These are phyloP conservation scores for Cladophialophora exuberans DNA, from an alignment of 2,329 filamentous ascomycete species.

Conservation along the genomic window DNA sequence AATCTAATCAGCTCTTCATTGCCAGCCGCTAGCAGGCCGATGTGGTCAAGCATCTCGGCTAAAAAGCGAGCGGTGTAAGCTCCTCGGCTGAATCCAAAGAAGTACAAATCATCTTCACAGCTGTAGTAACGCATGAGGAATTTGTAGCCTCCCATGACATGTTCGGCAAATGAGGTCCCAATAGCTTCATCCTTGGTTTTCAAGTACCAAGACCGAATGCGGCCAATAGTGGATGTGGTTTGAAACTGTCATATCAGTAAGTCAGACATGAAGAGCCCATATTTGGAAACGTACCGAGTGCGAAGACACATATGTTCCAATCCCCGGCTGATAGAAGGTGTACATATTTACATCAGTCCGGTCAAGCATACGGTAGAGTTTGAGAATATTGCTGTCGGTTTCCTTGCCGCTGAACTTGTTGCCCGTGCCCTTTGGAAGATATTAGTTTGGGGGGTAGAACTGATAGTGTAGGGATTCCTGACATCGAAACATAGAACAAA, in stretches of 20 bases:
- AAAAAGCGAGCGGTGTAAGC: constrained; percentile 75
- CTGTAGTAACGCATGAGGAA: constrained; percentile 76
- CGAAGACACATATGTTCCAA: constrained; percentile 70
- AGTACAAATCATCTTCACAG: constrained; percentile 63
- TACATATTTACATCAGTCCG: constrained; percentile 29
- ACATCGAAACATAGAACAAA: constrained; percentile 32
- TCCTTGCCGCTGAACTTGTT: constrained; percentile 49
- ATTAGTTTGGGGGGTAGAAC: constrained; percentile 32
- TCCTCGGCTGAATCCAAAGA: constrained; percentile 75
- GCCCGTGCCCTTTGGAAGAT: constrained; percentile 45
- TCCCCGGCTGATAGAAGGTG: constrained; percentile 32
- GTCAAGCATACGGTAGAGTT: constrained; percentile 47
- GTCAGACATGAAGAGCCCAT: background rate
- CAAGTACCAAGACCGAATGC: constrained; percentile 54
- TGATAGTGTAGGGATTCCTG: background rate
- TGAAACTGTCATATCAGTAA: constrained; percentile 24
- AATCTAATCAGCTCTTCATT: constrained; percentile 86
- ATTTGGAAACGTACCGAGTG: constrained; percentile 45
- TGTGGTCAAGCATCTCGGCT: constrained; percentile 82
- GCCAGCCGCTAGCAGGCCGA: constrained; percentile 76
- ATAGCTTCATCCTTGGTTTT: constrained; percentile 75
- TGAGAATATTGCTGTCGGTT: constrained; percentile 52
- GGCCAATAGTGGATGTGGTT: constrained; percentile 56
- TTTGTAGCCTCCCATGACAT: constrained; percentile 81
- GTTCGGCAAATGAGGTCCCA: constrained; percentile 77